Evolutionary conservation across 2,329 filamentous ascomycete genomes (phyloP).

Genomic region (Phaeosphaeriaceae sp.): DNA sequence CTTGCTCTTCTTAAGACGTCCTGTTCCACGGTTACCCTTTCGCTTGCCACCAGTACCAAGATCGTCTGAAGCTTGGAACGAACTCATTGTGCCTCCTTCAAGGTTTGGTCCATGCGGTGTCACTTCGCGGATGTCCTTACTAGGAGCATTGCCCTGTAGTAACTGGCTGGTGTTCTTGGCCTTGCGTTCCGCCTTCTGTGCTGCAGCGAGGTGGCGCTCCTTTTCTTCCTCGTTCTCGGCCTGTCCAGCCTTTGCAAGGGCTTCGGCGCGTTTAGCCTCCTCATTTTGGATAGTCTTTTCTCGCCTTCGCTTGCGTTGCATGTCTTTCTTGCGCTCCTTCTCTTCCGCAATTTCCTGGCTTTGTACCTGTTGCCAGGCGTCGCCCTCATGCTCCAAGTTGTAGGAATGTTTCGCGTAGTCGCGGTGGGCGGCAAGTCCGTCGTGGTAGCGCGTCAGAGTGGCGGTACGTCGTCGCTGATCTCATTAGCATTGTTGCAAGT

Average conservation of each 20-base stretch:
- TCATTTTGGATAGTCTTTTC: conserved; percentile 95
- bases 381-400: conserved; percentile 76
- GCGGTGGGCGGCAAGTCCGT: conserved; percentile 70
- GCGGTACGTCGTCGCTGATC: conserved; percentile 64
- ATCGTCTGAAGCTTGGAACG: conserved; percentile 73
- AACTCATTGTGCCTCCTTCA: conserved; percentile 84
- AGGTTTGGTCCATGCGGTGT: conserved; percentile 78
- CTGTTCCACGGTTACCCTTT: conserved; percentile 59
- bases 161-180: conserved; percentile 88
- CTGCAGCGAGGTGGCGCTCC: conserved; percentile 80
- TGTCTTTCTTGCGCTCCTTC: conserved; percentile 99
- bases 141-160: conserved; percentile 78
- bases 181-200: conserved; percentile 90
- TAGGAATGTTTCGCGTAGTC: conserved; percentile 77
- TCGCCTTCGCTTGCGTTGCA: conserved; percentile 94
- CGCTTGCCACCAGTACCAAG: conserved; percentile 55
- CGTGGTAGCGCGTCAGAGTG: conserved; percentile 62
- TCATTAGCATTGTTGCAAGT: conserved; percentile 15
- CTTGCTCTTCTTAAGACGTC: conserved; percentile 86
- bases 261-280: conserved; percentile 79
- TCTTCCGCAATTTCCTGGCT: conserved; percentile 90
- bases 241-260: conserved; percentile 76
- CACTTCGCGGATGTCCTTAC: conserved; percentile 74
- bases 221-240: conserved; percentile 84
- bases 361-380: conserved; percentile 84